phyloP scores from a whole-genome alignment of 1,139 yeast species.

The Saccharomyces hybrid region DNA sequence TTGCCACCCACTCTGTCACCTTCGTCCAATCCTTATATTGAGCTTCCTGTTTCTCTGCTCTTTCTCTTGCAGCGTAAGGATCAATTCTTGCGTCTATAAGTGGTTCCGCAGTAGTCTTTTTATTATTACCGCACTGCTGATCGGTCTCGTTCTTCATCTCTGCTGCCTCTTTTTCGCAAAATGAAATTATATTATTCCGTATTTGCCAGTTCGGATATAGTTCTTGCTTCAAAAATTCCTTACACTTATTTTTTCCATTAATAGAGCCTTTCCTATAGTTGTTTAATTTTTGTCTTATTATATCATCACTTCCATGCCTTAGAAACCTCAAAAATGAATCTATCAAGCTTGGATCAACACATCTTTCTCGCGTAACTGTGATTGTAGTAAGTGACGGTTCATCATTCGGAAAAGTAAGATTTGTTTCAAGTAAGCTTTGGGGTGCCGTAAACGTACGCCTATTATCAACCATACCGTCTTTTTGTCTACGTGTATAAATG shows the following conservation, averaged over 20 bases:
- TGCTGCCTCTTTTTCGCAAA: slow-evolving; percentile 33
- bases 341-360: slow-evolving; percentile 36
- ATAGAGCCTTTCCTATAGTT: slow-evolving; percentile 18
- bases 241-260: slow-evolving; percentile 23
- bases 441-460: not conserved
- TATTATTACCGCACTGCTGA: not conserved
- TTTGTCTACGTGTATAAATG: not conserved
- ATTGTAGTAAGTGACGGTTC: slow-evolving; percentile 16
- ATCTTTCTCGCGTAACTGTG: slow-evolving; percentile 30
- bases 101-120: slow-evolving; percentile 10
- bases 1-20: slow-evolving; percentile 34
- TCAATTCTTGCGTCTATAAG: slow-evolving; percentile 34
- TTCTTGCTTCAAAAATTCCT: slow-evolving; percentile 30
- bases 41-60: slow-evolving; percentile 25
- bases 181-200: slow-evolving; percentile 34
- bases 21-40: slow-evolving; percentile 27
- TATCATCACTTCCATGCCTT: slow-evolving; percentile 41
- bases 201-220: slow-evolving; percentile 40
- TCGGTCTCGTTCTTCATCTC: slow-evolving; percentile 29
- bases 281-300: slow-evolving; percentile 36
- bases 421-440: not conserved
- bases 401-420: slow-evolving; percentile 12
- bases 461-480: not conserved
- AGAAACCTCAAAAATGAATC: slow-evolving; percentile 37
- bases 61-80: slow-evolving; percentile 41